Conservation (phyloP, 2,329 filamentous ascomycete genomes). For the Zymoseptoria ardabiliae region DNA sequence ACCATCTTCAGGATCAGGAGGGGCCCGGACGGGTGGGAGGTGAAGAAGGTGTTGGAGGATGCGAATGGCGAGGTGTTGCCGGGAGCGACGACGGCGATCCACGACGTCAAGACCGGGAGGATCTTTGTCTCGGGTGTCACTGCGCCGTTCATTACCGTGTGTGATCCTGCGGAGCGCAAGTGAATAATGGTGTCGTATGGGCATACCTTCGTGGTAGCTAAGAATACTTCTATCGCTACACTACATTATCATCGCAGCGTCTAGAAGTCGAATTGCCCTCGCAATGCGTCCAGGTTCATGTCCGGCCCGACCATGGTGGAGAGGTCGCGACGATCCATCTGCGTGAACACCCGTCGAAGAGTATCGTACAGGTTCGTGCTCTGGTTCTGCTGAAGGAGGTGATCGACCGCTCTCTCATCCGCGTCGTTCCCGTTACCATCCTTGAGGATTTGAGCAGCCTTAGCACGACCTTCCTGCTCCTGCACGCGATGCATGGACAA, state of each 20-base stretch:
- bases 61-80: slow-evolving; percentile 12
- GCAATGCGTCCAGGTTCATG: slow-evolving; percentile 84
- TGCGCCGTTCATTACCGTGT: slow-evolving; percentile 17
- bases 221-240: not conserved
- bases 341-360: slow-evolving; percentile 83
- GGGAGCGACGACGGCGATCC: slow-evolving; percentile 15
- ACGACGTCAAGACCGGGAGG: slow-evolving; percentile 17
- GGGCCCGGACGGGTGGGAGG: slow-evolving; percentile 1
- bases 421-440: slow-evolving; percentile 47
- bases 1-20: slow-evolving; percentile 12
- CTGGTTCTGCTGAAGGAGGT: slow-evolving; percentile 89
- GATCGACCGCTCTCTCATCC: slow-evolving; percentile 67
- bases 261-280: slow-evolving; percentile 82
- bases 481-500: slow-evolving; percentile 93
- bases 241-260: not conserved
- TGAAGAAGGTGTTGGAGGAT: slow-evolving; percentile 15
- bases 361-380: slow-evolving; percentile 97
- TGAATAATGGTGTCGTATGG: not conserved
- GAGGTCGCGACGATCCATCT: slow-evolving; percentile 86
- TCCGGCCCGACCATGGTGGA: slow-evolving; percentile 80
- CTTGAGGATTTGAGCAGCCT: slow-evolving; percentile 71
- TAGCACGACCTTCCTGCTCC: slow-evolving; percentile 74
- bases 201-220: not conserved
- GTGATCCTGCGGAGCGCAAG: slow-evolving; percentile 6
- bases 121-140: slow-evolving; percentile 15